Conservation (phyloP, 495 filamentous ascomycete genomes). For the Oidiodendron maius region DNA sequence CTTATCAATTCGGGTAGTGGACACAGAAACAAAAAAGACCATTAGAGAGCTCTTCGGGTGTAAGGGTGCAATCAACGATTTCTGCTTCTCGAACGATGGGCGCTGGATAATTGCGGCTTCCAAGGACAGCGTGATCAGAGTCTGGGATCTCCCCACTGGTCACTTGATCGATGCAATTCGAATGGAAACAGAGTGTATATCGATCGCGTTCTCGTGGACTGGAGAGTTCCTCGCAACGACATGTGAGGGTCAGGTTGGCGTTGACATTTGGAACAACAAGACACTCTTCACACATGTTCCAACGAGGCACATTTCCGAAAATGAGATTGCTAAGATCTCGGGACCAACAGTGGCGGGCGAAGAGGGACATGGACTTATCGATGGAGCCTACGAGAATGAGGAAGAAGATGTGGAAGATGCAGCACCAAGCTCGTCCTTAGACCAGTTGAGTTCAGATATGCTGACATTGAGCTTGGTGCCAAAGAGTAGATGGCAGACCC, state of each 20-base stretch:
- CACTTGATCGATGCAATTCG: conserved; percentile 89
- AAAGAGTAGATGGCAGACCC: conserved; percentile 84
- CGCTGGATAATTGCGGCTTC: conserved; percentile 89
- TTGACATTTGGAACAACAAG: conserved; percentile 91
- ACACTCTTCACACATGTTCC: conserved; percentile 84
- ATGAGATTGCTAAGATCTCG: conserved; percentile 55
- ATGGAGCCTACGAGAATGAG: conserved; percentile 63
- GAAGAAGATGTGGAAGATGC: conserved; percentile 37
- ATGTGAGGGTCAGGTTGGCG: conserved; percentile 75
- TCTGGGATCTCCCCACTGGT: conserved; percentile 94
- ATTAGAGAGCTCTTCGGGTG: conserved; percentile 92
- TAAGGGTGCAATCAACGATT: conserved; percentile 73
- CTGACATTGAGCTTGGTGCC: conserved; percentile 86
- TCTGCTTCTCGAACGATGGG: conserved; percentile 88
- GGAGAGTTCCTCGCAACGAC: conserved; percentile 91
- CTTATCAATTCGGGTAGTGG: conserved; percentile 78
- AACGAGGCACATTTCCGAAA: conserved; percentile 71
- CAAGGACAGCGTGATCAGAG: conserved; percentile 71
- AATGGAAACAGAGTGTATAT: conserved; percentile 66
- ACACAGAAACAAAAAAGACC: conserved; percentile 82
- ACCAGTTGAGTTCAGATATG: conserved; percentile 74
- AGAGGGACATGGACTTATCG: conserved; percentile 61
- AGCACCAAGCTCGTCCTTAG: conserved; percentile 44
- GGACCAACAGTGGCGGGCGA: conserved; percentile 79
- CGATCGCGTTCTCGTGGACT: conserved; percentile 79